phyloP scores from a whole-genome alignment of 176 grass and related monocot species.

The Alloteropsis semialata region DNA sequence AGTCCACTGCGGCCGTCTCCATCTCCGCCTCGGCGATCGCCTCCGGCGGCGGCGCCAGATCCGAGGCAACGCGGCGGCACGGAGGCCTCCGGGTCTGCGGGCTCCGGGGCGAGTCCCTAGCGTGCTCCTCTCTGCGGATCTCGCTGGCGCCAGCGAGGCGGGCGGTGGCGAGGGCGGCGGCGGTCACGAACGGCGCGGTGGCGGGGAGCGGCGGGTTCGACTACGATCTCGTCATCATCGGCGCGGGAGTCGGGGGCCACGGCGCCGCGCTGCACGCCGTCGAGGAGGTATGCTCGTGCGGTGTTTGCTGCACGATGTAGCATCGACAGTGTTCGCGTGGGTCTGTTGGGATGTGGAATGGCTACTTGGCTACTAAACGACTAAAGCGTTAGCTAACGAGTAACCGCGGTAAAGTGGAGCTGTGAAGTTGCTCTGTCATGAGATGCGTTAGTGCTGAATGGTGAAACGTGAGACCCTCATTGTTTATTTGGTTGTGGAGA shows the following conservation, averaged over 20 bases:
- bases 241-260: conserved; percentile 78
- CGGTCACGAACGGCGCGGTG: conserved; percentile 34
- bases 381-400: neutral
- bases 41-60: conserved; percentile 30
- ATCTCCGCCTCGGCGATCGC: conserved; percentile 37
- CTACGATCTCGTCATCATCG: conserved; percentile 89
- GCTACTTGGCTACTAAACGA: too few relatives aligned
- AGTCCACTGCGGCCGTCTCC: conserved; percentile 34
- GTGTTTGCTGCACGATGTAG: neutral
- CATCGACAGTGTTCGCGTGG: neutral
- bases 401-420: neutral
- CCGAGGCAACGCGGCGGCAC: conserved; percentile 1
- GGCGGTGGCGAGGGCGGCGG: conserved; percentile 17
- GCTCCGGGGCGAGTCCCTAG: conserved; percentile 34
- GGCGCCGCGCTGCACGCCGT: conserved; percentile 85
- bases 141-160: conserved; percentile 11
- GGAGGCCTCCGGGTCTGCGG: conserved; percentile 47
- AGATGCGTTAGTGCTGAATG: neutral
- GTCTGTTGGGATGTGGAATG: neutral
- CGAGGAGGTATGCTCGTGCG: conserved; percentile 50
- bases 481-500: neutral
- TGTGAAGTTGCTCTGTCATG: neutral
- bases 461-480: neutral
- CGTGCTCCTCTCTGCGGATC: conserved; percentile 23
- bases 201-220: conserved; percentile 50